Evolutionary conservation across 1,284 basidiomycete species (phyloP), one percentile per base, ranked within the genome.

Genomic region (Sparassis latifolia): DNA sequence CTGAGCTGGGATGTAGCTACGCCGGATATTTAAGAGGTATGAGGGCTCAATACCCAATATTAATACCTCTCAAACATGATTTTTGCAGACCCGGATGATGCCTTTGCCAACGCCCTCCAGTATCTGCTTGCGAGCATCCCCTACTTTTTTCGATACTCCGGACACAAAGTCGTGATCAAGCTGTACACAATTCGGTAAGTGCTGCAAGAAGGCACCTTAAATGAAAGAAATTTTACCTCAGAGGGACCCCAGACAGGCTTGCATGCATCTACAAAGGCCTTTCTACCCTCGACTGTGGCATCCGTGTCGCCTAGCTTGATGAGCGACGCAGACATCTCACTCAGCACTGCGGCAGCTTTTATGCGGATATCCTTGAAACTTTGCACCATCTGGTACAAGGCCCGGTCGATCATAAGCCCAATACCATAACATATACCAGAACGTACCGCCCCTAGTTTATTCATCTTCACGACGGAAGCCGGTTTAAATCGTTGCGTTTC

Each of bases 21-120:
- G 20, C 20, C 20, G 20, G 20, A 20, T 20, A 20, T 20, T 20
- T 20, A 20, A 20, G 20, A 20, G 20, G 20, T 20, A 20, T 20
- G 20, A 20, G 20, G 20, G 20, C 20, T 20, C 20, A 20, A 20
- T 20, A 20, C 20, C 20, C 20, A 20, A 20, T 20, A 20, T 20
- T 49, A 44, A 47, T 50, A 27, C 20, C 27, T 32, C 47, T 58
- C 48, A 64, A 45, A 65, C 65, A 52, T 84, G 76, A 20, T 69
- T 69, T 38, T 75, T 70, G 59, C 72, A 74, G 40, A 86, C 62
- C 45, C 79, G 79, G 32, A 64, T 61, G 50, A 86, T 72, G 30
- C 87, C 86, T 62, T 84, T 88, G 28, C 78, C 81, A 42, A 84
- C 69, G 33, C 86, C 86, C 51, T 86, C 86, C n/a, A 80, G 64